Base-by-base conservation (phyloP, 805 yeast species). In the Pichia kluyveri region DNA sequence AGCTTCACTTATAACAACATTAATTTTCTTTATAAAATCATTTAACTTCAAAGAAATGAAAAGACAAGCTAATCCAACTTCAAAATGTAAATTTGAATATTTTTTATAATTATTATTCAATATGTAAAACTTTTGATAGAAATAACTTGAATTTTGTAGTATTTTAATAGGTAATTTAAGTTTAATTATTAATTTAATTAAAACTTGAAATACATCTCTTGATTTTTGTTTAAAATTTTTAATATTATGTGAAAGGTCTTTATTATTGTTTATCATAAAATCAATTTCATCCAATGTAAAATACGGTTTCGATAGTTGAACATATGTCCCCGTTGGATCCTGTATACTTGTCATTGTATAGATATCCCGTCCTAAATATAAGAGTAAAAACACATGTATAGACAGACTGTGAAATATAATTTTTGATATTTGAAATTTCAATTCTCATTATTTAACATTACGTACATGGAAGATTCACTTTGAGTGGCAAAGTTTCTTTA, bases 1-100 rank as follows among this genome's bases (percentile, higher is more conserved):
- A 34, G 76, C 76, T 15, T 73, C 77, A 4, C 65, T 61, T 41
- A 82, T 73, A 12, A 88, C 72, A 41, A 84, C 86, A 45, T 78
- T 71, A 15, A 83, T 62, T 55, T 84, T 84, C 61, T 87, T 88
- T 40, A 88, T 82, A 40, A 89, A 86, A 59, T 89, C 96, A 58
- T 86, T 95, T 53, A 81, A 79, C 62, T 89, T 87, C 40, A 82
- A 69, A 3, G 96, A 84, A 15, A 86, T 68, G 49, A 85, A 76
- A 8, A 89, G 60, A 46, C 88, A 75, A 10, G 91, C 75, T 9
- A 82, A 64, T 0, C 86, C 86, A n/a, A 86, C 75, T 41, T 82
- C 81, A 53, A 71, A 72, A 41, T 80, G 78, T 46, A 52, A 43
- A 31, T 44, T 55, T 27, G 74, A 70, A 19, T 68, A 69, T 12